These are phyloP conservation scores for Torulaspora gathmanii DNA, from an alignment of 805 yeast species.

Conservation along the genomic window DNA sequence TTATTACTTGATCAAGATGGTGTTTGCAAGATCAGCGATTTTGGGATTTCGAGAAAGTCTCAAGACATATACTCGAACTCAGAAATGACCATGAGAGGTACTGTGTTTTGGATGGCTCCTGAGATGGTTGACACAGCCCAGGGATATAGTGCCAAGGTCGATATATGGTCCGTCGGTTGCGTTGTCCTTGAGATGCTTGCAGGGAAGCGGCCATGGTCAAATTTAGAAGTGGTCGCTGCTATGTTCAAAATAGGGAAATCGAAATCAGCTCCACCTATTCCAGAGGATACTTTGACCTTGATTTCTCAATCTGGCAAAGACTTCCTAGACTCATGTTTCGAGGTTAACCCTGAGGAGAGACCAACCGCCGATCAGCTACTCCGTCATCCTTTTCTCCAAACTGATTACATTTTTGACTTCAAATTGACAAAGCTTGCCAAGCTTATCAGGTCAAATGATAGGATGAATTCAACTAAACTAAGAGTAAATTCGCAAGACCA, in stretches of 20 bases:
- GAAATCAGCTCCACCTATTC: constrained; percentile 91
- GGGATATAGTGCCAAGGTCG: constrained; percentile 96
- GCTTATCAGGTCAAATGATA: constrained; percentile 45
- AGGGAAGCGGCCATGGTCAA: constrained; percentile 96
- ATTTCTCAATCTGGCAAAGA: constrained; percentile 62
- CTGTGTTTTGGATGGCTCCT: constrained; percentile 99
- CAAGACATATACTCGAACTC: constrained; percentile 86
- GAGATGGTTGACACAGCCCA: constrained; percentile 90
- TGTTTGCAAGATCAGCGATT: constrained; percentile 90
- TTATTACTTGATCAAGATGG: constrained; percentile 85
- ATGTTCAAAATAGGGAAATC: constrained; percentile 84
- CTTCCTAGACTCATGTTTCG: constrained; percentile 74
- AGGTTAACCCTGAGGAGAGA: constrained; percentile 69
- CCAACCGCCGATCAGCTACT: constrained; percentile 77
- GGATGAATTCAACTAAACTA: constrained; percentile 31
- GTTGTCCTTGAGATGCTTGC: constrained; percentile 97
- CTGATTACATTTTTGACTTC: constrained; percentile 45
- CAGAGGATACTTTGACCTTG: constrained; percentile 69
- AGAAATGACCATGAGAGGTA: constrained; percentile 98
- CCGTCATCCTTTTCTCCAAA: constrained; percentile 48
- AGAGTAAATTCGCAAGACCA: constrained; percentile 26
- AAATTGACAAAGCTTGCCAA: constrained; percentile 50
- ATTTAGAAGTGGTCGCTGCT: constrained; percentile 90
- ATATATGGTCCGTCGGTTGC: constrained; percentile 97
- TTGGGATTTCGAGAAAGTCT: constrained; percentile 87